Conservation (phyloP, 305 asterid species). For the Fraxinus platypoda region DNA sequence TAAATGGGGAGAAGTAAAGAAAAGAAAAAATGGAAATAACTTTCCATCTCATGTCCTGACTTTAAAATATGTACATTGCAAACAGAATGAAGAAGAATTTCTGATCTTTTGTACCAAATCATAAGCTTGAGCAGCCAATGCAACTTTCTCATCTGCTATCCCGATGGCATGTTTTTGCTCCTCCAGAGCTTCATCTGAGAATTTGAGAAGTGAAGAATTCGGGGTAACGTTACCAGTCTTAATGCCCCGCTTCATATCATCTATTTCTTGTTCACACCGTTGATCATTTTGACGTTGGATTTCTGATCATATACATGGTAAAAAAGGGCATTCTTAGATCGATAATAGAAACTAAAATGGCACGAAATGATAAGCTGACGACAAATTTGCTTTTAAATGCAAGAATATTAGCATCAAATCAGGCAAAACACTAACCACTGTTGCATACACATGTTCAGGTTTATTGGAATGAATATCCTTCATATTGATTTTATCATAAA, state of each 20-base stretch:
- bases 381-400: too few species aligned
- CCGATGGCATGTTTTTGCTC: conserved; percentile 93
- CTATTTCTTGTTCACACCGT: conserved; percentile 80
- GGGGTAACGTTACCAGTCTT: conserved; percentile 69
- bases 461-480: background rate
- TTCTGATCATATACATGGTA: conserved; percentile 45
- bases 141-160: conserved; percentile 95
- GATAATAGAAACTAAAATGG: background rate
- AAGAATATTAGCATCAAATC: background rate
- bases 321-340: background rate
- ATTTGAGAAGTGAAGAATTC: conserved; percentile 68
- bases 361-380: background rate
- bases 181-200: conserved; percentile 84
- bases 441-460: background rate
- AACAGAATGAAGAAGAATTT: background rate
- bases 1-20: background rate
- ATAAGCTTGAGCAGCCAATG: conserved; percentile 79
- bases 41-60: background rate
- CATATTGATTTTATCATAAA: background rate
- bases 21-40: background rate
- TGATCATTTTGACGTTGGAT: conserved; percentile 84
- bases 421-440: background rate
- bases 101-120: conserved; percentile 58
- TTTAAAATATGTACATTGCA: background rate
- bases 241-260: conserved; percentile 69